A percentile compares a stretch with the other conserved stretches of the same genome.
Conservation (phyloP, 257 asterid genomes). For the Primulina eburnea region DNA sequence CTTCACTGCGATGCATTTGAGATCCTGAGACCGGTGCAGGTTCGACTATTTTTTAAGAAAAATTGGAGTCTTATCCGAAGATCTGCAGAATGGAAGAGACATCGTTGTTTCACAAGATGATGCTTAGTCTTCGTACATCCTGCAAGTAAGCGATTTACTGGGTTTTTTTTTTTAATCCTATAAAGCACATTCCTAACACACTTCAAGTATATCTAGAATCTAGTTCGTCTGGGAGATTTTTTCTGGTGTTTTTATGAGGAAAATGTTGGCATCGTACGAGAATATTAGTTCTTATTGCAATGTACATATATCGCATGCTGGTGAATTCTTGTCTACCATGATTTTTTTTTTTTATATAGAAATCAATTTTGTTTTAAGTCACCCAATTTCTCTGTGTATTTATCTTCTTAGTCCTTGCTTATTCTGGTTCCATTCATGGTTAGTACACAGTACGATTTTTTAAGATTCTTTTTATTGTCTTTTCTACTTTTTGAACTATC, state of each 20-base stretch:
- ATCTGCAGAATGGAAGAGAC: slow-evolving; percentile 52
- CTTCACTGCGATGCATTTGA: neutral
- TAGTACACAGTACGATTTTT: neutral
- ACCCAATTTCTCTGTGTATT: neutral
- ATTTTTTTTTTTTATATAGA: too few relatives aligned
- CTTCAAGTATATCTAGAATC: neutral
- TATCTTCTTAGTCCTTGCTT: neutral
- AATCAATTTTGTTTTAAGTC: neutral
- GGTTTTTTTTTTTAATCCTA: neutral
- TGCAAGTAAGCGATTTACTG: slow-evolving; percentile 50
- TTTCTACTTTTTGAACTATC: too few relatives aligned
- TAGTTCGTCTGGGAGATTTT: neutral
- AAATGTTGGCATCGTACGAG: neutral
- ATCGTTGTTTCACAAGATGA: slow-evolving; percentile 49
- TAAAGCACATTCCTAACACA: too few relatives aligned
- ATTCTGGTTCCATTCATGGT: neutral
- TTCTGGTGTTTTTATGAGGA: too few relatives aligned
- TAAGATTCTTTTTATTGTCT: neutral
- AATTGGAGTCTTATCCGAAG: neutral
- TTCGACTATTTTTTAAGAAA: neutral
- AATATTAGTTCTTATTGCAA: neutral
- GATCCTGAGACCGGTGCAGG: slow-evolving; percentile 6
- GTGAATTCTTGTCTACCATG: too few relatives aligned
- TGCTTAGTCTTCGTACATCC: slow-evolving; percentile 63
- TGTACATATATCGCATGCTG: neutral